Conservation (phyloP, 2,329 filamentous ascomycete genomes). For the Aspergillus sp. region DNA sequence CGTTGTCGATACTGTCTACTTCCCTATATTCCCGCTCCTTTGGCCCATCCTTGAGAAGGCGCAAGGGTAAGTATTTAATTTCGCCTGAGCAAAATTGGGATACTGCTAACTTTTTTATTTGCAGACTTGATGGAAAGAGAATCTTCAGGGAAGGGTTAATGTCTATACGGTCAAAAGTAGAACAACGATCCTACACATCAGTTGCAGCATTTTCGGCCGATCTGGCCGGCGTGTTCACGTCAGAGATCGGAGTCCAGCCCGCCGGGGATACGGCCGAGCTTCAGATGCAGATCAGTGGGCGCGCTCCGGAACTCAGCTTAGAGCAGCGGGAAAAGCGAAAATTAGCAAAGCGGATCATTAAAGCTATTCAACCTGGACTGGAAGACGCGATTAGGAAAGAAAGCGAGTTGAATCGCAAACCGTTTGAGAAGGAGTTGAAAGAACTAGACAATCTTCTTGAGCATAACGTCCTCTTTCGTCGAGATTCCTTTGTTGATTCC, state of each 20-base stretch:
- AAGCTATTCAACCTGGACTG: conserved; percentile 70
- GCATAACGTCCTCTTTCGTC: conserved; percentile 53
- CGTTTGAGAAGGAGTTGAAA: conserved; percentile 64
- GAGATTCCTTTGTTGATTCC: conserved; percentile 46
- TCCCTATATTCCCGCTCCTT: conserved; percentile 75
- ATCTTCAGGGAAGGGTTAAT: conserved; percentile 52
- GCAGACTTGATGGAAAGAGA: conserved; percentile 47
- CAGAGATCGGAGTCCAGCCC: conserved; percentile 47
- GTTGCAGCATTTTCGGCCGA: conserved; percentile 58
- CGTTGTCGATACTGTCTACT: conserved; percentile 85
- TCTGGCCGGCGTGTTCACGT: conserved; percentile 52
- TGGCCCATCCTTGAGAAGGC: conserved; percentile 76
- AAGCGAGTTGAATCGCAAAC: conserved; percentile 69
- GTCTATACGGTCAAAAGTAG: conserved; percentile 49
- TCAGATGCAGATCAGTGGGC: conserved; percentile 48
- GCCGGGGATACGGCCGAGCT: conserved; percentile 42
- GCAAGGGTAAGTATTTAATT: conserved; percentile 60
- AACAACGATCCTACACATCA: conserved; percentile 55
- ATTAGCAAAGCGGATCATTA: conserved; percentile 85
- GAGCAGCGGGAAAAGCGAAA: conserved; percentile 79
- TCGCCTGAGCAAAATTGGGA: too few relatives aligned
- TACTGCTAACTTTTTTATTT: conserved; percentile 11
- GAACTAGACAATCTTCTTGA: conserved; percentile 72
- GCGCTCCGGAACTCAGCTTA: conserved; percentile 40
- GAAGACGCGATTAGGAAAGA: conserved; percentile 75